Evolutionary conservation across 371 early-diverging fungal genomes (phyloP).

Genomic region (Mortierella sp.): DNA sequence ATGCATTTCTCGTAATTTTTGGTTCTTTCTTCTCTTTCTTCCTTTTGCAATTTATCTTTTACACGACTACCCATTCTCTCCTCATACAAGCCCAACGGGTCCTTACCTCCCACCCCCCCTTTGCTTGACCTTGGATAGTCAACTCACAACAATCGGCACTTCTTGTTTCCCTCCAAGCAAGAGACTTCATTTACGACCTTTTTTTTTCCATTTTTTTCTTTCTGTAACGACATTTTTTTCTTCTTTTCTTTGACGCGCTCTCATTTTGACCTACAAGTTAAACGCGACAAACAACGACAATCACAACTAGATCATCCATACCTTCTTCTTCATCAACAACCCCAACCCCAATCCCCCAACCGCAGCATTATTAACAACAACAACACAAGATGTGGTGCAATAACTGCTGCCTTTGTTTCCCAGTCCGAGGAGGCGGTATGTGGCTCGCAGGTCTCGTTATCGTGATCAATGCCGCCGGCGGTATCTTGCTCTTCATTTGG

Average conservation of each 20-base stretch:
- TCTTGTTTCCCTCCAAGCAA: neutral
- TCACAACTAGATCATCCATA: too few relatives aligned
- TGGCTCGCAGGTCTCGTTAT: constrained; percentile 35
- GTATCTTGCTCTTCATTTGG: constrained; percentile 49
- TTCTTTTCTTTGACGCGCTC: neutral
- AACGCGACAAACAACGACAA: neutral
- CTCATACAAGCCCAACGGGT: neutral
- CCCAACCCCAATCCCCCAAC: too few relatives aligned
- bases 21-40: neutral
- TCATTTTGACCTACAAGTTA: neutral
- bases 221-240: constrained; percentile 8
- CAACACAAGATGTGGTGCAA: constrained; percentile 52
- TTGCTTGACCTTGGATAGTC: neutral
- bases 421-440: constrained; percentile 53
- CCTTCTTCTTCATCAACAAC: too few relatives aligned
- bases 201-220: neutral
- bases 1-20: neutral
- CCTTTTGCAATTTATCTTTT: neutral
- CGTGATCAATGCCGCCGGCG: constrained; percentile 38
- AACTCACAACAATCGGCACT: constrained; percentile 17
- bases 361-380: too few relatives aligned
- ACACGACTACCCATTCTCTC: neutral
- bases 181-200: neutral
- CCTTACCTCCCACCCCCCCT: neutral
- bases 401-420: constrained; percentile 50